Base-by-base conservation (phyloP, 1,284 basidiomycete genomes). In the Cutaneotrichosporon daszewskae region DNA sequence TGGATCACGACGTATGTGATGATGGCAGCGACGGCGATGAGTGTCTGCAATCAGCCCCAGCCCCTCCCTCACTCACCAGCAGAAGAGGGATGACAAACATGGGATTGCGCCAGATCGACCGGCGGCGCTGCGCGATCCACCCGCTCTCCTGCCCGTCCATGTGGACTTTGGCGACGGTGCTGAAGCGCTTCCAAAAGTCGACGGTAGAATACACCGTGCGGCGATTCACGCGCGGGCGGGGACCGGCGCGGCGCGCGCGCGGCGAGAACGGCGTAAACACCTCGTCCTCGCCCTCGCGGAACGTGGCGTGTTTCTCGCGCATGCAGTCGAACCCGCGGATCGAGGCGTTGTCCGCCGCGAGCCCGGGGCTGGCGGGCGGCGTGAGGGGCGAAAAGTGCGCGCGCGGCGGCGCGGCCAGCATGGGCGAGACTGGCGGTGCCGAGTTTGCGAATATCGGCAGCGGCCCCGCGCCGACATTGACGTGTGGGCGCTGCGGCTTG, bases 171-270 rank as follows among this genome's bases (percentile, higher is more conserved):
- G 53, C 52, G 31, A 45, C 40, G 11, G 39, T 41, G 8, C 36
- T 40, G 40, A 67, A 61, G 32, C 66, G 53, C 49, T 65, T 66
- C 66, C 66, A 69, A 28, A 69, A 62, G 39, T 69, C 66, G 14
- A 50, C 57, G 8, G 49, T 53, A n/a, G 42, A 50, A 31, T 36
- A 36, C 11, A 41, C 45, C 24, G 45, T 46, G 43, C 22, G 33
- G 37, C 49, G 47, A n/a, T 46, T 43, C 33, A 28, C 44, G 26
- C 42, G 35, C 11, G n/a, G 28, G 17, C 32, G 41, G 18, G 43
- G 54, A 17, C 37, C 54, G 5, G 49, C 37, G 37, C 37, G 32
- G 11, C 50, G 46, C 25, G 45, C 45, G 22, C 45, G 28, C 13
- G 61, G 58, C 9, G 58, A 60, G 37, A 63, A 61, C 1, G 63